These are phyloP conservation scores for Dendrobium catenatum DNA, from an alignment of 106 monocot species.

Conservation along the genomic window DNA sequence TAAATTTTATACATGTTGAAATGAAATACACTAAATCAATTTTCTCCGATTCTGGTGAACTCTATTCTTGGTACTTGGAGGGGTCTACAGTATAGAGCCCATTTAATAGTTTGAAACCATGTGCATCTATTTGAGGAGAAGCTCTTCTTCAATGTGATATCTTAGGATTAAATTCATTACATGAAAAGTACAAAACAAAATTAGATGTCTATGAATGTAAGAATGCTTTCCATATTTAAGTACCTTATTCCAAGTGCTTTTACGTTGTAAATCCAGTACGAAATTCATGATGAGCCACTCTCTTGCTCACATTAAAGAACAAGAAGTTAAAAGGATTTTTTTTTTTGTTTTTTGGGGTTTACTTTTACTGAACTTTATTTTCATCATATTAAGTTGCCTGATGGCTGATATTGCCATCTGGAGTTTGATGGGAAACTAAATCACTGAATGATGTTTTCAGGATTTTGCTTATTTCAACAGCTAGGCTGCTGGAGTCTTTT, in stretches of 20 bases:
- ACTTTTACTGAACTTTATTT: neutral
- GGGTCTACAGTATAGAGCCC: neutral
- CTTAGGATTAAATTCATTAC: neutral
- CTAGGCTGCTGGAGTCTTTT: constrained; percentile 51
- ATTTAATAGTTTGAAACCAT: neutral
- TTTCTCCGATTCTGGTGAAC: too few relatives aligned
- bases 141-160: neutral
- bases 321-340: neutral
- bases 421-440: neutral
- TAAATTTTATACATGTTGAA: too few relatives aligned
- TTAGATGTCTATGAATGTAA: neutral
- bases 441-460: constrained; percentile 22
- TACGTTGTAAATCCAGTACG: neutral
- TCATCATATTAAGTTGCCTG: neutral
- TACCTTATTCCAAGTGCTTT: neutral
- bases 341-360: neutral
- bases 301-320: neutral
- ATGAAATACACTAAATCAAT: too few relatives aligned
- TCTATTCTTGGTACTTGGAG: neutral
- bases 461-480: constrained; percentile 42
- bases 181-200: neutral
- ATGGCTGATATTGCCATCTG: neutral
- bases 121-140: neutral
- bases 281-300: neutral
- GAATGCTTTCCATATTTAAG: neutral